Evolutionary conservation across 768 basidiomycete genomes (phyloP).

Genomic region (Pisolithus marmoratus): DNA sequence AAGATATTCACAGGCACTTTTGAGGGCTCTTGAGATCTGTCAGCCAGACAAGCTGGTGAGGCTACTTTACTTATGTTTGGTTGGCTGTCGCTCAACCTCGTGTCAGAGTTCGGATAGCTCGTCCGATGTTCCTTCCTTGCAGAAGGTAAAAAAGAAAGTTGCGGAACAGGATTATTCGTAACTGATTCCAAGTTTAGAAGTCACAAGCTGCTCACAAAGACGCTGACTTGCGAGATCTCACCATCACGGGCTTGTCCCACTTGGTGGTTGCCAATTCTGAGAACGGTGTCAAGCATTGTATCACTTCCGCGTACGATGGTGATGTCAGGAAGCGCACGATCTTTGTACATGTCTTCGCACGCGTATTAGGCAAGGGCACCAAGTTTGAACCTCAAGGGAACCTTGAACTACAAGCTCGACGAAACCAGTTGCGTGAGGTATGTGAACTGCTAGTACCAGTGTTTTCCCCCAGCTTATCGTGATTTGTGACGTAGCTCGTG

Average conservation of each 20-base stretch:
- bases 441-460: slow-evolving; percentile 13
- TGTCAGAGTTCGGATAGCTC: slow-evolving; percentile 42
- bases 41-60: slow-evolving; percentile 44
- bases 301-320: slow-evolving; percentile 69
- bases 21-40: slow-evolving; percentile 52
- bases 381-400: slow-evolving; percentile 64
- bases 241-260: slow-evolving; percentile 76
- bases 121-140: slow-evolving; percentile 44
- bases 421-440: slow-evolving; percentile 57
- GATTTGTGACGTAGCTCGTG: slow-evolving; percentile 47
- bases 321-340: slow-evolving; percentile 68
- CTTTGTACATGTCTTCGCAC: slow-evolving; percentile 80
- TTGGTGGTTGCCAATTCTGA: slow-evolving; percentile 82
- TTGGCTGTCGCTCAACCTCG: slow-evolving; percentile 3
- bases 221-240: slow-evolving; percentile 64
- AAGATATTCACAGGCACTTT: slow-evolving; percentile 63
- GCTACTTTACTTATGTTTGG: neutral
- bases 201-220: slow-evolving; percentile 42
- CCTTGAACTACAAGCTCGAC: slow-evolving; percentile 39
- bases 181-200: slow-evolving; percentile 31
- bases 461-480: slow-evolving; percentile 3
- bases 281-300: slow-evolving; percentile 83
- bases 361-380: slow-evolving; percentile 74
- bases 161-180: neutral
- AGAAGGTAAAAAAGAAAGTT: slow-evolving; percentile 31